phyloP scores from a whole-genome alignment of 129 eudicot species.

The Flaveria ramosissima region DNA sequence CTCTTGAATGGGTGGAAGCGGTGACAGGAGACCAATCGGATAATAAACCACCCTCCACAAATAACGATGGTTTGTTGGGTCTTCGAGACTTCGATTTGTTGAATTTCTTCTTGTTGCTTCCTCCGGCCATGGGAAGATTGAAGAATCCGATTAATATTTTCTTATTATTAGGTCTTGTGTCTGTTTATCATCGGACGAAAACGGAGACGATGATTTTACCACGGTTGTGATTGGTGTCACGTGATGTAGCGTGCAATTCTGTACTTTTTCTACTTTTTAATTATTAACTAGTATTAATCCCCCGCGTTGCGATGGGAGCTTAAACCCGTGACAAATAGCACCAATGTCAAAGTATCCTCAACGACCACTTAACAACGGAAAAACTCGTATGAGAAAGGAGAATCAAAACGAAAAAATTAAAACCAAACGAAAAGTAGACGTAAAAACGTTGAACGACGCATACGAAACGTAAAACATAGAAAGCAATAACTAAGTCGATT shows the following conservation, averaged over 20 bases:
- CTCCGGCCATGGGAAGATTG: constrained; percentile 53
- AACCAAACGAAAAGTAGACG: too few relatives aligned
- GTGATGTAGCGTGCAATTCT: not conserved
- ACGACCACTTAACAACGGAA: too few relatives aligned
- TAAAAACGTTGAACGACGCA: too few relatives aligned
- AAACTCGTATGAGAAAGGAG: too few relatives aligned
- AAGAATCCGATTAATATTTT: not conserved
- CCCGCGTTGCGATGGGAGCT: too few relatives aligned
- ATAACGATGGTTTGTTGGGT: constrained; percentile 41
- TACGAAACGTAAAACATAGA: too few relatives aligned
- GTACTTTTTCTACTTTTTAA: too few relatives aligned
- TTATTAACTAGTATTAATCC: too few relatives aligned
- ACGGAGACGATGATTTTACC: constrained; percentile 18
- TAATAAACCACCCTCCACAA: constrained; percentile 74
- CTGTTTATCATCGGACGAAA: constrained; percentile 15
- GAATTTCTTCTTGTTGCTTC: constrained; percentile 35
- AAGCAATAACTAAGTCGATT: too few relatives aligned
- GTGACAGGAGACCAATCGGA: constrained; percentile 59
- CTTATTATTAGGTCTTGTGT: not conserved
- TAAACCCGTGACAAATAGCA: too few relatives aligned
- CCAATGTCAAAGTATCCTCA: too few relatives aligned
- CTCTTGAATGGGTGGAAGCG: constrained; percentile 68
- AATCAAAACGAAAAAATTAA: too few relatives aligned
- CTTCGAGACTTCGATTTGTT: constrained; percentile 41
- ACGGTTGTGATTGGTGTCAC: constrained; percentile 15